phyloP scores from a whole-genome alignment of 805 yeast genomes.

The Ogataea populi-albae region DNA sequence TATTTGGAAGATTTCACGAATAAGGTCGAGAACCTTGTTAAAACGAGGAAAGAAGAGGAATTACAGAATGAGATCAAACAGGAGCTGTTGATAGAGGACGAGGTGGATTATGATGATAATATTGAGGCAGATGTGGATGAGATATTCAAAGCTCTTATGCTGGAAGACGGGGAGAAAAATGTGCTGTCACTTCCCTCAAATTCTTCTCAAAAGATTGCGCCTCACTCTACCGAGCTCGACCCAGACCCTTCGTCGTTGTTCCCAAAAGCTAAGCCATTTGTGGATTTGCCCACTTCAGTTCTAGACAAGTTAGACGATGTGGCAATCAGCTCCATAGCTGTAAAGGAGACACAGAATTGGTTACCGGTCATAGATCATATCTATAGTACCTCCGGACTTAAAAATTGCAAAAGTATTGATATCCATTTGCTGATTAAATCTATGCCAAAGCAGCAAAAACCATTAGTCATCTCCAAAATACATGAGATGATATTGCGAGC shows the following conservation, averaged over 20 bases:
- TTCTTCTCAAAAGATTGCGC: not conserved
- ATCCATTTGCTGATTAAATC: constrained; percentile 35
- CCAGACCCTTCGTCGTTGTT: constrained; percentile 19
- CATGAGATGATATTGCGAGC: constrained; percentile 39
- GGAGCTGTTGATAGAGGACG: constrained; percentile 22
- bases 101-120: constrained; percentile 13
- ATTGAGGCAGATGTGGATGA: constrained; percentile 28
- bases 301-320: constrained; percentile 36
- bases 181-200: too few relatives aligned
- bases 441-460: constrained; percentile 41
- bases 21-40: constrained; percentile 24
- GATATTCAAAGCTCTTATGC: constrained; percentile 26
- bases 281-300: constrained; percentile 37
- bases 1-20: constrained; percentile 31
- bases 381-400: constrained; percentile 35
- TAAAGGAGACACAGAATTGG: constrained; percentile 45
- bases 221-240: not conserved
- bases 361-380: constrained; percentile 39
- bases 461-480: constrained; percentile 33
- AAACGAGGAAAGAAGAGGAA: constrained; percentile 19
- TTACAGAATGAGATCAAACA: constrained; percentile 14
- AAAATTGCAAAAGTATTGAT: constrained; percentile 32
- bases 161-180: constrained; percentile 9
- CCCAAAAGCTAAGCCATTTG: constrained; percentile 25
- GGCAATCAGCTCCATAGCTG: constrained; percentile 38